Percentiles rank a stretch among this genome's conserved stretches.
These are phyloP conservation scores for Phenoliferia sp. DNA, from an alignment of 1,284 basidiomycete genomes.

Conservation along the genomic window DNA sequence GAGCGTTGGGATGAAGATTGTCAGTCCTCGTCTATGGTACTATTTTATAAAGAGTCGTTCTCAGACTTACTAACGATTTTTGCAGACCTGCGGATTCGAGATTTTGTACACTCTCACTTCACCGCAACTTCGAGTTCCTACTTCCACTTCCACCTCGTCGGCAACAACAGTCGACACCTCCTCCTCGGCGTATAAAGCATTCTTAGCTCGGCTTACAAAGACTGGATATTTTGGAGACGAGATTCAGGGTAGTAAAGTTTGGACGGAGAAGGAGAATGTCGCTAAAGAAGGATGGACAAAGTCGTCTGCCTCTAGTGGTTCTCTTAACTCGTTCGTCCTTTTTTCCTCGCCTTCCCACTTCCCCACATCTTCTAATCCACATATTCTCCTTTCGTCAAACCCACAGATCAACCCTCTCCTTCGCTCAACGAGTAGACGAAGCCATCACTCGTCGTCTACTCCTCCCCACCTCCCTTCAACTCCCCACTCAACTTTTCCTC, in stretches of 20 bases:
- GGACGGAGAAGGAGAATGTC: conserved; percentile 65
- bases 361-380: background rate
- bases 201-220: background rate
- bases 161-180: background rate
- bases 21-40: conserved; percentile 37
- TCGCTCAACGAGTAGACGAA: conserved; percentile 62
- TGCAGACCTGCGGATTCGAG: conserved; percentile 84
- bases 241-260: conserved; percentile 65
- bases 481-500: background rate
- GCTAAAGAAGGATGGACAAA: conserved; percentile 62
- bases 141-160: background rate
- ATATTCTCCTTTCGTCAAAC: background rate
- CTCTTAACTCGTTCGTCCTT: conserved; percentile 38
- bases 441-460: conserved; percentile 49
- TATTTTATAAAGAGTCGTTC: background rate
- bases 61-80: background rate
- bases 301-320: conserved; percentile 58
- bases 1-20: conserved; percentile 86
- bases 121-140: conserved; percentile 43
- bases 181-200: conserved; percentile 6
- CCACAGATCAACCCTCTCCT: conserved; percentile 47
- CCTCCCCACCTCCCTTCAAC: conserved; percentile 4
- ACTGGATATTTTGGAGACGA: conserved; percentile 70
- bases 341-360: background rate
- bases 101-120: conserved; percentile 78